A percentile compares a stretch with the other conserved stretches of the same genome.
Conservation (phyloP, 495 filamentous ascomycete genomes). For the Hyaloscypha hepaticicola region DNA sequence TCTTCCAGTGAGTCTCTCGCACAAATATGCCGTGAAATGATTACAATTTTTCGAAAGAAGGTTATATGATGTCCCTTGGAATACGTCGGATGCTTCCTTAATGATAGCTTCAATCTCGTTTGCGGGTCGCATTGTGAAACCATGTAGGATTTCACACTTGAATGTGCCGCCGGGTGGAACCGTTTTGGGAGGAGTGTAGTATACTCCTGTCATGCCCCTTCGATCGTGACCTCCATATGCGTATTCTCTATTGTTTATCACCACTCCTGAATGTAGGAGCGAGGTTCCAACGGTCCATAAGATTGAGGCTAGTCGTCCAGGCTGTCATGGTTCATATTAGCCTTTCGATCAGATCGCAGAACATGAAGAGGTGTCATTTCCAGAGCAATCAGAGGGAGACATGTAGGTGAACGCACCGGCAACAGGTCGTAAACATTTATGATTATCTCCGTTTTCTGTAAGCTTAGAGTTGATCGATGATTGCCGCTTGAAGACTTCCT, state of each 20-base stretch:
- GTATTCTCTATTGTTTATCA: constrained; percentile 75
- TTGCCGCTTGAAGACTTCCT: constrained; percentile 37
- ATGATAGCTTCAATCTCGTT: constrained; percentile 67
- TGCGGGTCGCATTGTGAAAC: constrained; percentile 62
- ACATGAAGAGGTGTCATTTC: not conserved
- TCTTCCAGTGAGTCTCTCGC: constrained; percentile 59
- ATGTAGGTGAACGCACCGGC: constrained; percentile 48
- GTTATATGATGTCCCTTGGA: constrained; percentile 70
- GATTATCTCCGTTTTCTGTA: constrained; percentile 67
- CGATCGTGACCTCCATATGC: constrained; percentile 78
- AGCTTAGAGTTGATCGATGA: constrained; percentile 56
- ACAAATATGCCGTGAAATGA: constrained; percentile 73
- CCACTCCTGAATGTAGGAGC: constrained; percentile 75
- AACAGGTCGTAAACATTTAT: constrained; percentile 81
- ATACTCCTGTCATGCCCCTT: constrained; percentile 67
- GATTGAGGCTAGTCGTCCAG: constrained; percentile 63
- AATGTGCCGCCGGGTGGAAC: constrained; percentile 75
- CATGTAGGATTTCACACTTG: constrained; percentile 65
- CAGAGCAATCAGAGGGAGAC: not conserved
- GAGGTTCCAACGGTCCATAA: constrained; percentile 72
- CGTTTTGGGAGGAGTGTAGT: constrained; percentile 66
- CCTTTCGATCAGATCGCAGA: not conserved
- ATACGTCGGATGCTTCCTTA: constrained; percentile 61
- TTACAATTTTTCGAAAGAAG: constrained; percentile 80
- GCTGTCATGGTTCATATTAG: constrained; percentile 39